Evolutionary conservation across 2,329 filamentous ascomycete species (phyloP), one percentile per base, ranked within the genome.

Genomic region (Epichloe sylvatica): DNA sequence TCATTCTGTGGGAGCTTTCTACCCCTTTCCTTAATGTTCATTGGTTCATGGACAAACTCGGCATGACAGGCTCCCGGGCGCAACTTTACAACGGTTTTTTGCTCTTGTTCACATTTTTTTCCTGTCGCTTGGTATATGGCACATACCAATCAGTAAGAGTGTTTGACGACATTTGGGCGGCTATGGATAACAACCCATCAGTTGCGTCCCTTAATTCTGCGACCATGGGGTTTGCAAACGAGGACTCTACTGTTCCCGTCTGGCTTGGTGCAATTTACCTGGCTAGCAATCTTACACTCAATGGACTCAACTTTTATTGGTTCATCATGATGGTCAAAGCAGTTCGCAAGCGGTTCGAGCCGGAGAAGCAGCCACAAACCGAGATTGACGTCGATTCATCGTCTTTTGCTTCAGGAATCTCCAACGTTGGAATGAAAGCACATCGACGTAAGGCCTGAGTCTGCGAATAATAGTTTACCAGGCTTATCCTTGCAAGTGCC

Each of bases 41-140:
- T 71, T 94, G 87, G 87, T 92, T 92, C 71, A 86, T 85, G 67
- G 87, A 94, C 68, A 94, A 94, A 70, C 71, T 91, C 52, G 76
- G 80, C 59, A 81, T 88, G 74, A 92, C 87, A 0, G 87, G 87
- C 36, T 81, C 82, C 19, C 74, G 72, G 48, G 66, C 79, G 23
- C 87, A 92, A 68, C 75, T 90, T 30, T 81, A 86, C 66, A 92
- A 92, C 60, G 86, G 86, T 57, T 72, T 89, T 53, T 60, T 78
- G 50, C 77, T 92, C 3, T 77, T 91, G 47, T 65, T 71, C 55
- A 86, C 77, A 45, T 92, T 92, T 67, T 89, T 90, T 68, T 76
- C 72, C 54, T 85, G 82, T 64, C 84, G 86, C 51, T 74, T 94
- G 11, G 69, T 88, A 51, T 94, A 84, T 74, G 87, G 87, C 45